Evolutionary conservation across 129 eudicot species (phyloP), one percentile per base, ranked within the genome.

Genomic region (Mikania micrantha): DNA sequence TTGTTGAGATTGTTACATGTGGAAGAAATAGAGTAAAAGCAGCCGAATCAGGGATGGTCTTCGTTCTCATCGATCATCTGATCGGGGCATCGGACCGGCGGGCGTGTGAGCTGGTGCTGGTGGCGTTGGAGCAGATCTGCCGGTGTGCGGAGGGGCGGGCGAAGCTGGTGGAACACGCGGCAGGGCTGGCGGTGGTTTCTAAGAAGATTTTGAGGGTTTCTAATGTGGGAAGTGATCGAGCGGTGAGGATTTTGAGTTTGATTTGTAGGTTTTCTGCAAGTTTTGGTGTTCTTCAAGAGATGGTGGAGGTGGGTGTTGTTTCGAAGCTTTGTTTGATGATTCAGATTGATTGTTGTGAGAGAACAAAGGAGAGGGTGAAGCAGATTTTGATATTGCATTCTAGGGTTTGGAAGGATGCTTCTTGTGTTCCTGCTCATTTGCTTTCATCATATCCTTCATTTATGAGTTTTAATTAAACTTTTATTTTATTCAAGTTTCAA

Each of bases 141-240:
- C 79, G 83, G 50, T 87, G 90, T 6, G 90, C 95, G 0, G 87
- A 84, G 44, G 95, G 95, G 27, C 72, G 95, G 22, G 87, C 80
- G 0, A 78, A 74, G 66, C 19, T 87, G 54, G 48, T 81, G 28
- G 76, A 64, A 20, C 95, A 87, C n/a, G 81, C 73, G 24, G 95
- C 83, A 0, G 95, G 95, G 41, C 63, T 84, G 10, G 90, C 90
- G 5, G 41, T 82, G 15, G 83, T 87, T 31, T 87, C 95, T 0
- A 87, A 84, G 80, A 87, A 87, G 56, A 81, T 84, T 13, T 78
- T 87, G 69, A 84, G 95, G 80, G 80, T 87, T 53, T 87, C 95
- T 3, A 81, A 84, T 34, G 50, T 58, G 7, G 95, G 83, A 13
- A 87, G 85, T 52, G 87, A 84, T 50, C 68, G 76, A 29, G 87